Percentiles rank a stretch among this genome's conserved stretches.
phyloP scores from a whole-genome alignment of 2,329 filamentous ascomycete species.

The Alternaria sp. region DNA sequence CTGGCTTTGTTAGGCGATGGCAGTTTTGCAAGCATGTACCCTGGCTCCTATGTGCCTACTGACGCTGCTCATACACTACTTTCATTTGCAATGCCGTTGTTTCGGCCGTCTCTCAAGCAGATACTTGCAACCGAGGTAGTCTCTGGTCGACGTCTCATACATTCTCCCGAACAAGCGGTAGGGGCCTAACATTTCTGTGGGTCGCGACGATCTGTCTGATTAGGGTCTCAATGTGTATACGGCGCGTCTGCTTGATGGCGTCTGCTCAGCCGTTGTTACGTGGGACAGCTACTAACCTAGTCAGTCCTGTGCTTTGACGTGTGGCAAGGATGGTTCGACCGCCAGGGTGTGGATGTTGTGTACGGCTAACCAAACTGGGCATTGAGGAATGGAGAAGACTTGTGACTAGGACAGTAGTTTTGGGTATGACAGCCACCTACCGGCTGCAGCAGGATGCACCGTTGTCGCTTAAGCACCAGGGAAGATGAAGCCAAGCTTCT shows the following conservation, averaged over 20 bases:
- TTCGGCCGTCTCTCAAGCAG: not conserved
- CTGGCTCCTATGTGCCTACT: not conserved
- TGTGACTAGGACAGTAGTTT: conserved; percentile 22
- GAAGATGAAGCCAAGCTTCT: conserved; percentile 9
- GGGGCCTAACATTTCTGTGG: not conserved
- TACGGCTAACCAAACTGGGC: conserved; percentile 8
- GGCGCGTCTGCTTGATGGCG: conserved; percentile 3
- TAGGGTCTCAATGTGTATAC: conserved; percentile 6
- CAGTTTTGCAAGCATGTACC: conserved; percentile 1
- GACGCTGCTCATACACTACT: not conserved
- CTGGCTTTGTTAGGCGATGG: conserved; percentile 22
- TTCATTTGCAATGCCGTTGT: not conserved
- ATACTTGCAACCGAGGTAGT: not conserved
- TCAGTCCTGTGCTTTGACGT: conserved; percentile 6
- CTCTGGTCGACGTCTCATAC: not conserved
- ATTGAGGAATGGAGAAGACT: conserved; percentile 9
- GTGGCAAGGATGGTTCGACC: conserved; percentile 7
- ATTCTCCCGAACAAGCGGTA: not conserved
- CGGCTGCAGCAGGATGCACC: conserved; percentile 14
- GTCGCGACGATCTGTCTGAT: conserved; percentile 7
- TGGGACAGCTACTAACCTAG: conserved; percentile 3
- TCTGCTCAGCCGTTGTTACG: conserved; percentile 4
- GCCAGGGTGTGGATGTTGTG: not conserved
- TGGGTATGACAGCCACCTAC: conserved; percentile 4
- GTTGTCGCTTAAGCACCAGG: not conserved